Evolutionary conservation across 176 grass and related monocot genomes (phyloP).

Genomic region (Oryza brachyantha): DNA sequence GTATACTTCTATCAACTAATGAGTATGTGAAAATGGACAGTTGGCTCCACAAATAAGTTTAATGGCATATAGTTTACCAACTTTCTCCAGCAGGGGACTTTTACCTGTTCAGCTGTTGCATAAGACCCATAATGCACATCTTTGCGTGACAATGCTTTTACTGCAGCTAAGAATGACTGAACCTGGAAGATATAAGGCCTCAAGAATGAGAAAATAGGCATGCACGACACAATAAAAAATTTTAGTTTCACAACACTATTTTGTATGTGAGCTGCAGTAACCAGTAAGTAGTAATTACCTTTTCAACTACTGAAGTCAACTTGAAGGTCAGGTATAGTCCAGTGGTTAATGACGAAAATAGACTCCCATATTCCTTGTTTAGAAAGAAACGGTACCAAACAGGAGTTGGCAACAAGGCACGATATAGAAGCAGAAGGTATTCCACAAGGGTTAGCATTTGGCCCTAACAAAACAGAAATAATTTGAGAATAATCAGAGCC

Average conservation of each 20-base stretch:
- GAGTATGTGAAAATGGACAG: background rate
- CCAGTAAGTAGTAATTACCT: slow-evolving; percentile 62
- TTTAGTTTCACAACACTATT: background rate
- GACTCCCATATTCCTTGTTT: slow-evolving; percentile 98
- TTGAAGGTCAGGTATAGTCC: slow-evolving; percentile 97
- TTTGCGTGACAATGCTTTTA: slow-evolving; percentile 92
- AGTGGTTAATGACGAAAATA: slow-evolving; percentile 95
- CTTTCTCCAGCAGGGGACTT: slow-evolving; percentile 18
- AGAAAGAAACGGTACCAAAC: slow-evolving; percentile 99
- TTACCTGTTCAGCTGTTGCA: slow-evolving; percentile 95
- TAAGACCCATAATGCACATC: slow-evolving; percentile 95
- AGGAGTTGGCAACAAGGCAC: slow-evolving; percentile 86
- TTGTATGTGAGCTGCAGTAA: background rate
- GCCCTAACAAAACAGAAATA: slow-evolving; percentile 65
- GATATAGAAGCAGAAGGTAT: slow-evolving; percentile 90
- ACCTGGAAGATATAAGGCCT: slow-evolving; percentile 59
- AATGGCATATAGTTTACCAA: background rate
- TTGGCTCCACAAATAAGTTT: background rate
- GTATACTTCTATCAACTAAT: background rate
- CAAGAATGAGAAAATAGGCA: slow-evolving; percentile 27
- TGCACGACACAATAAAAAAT: background rate
- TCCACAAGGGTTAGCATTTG: slow-evolving; percentile 97
- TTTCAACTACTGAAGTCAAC: slow-evolving; percentile 94
- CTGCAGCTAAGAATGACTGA: slow-evolving; percentile 85
- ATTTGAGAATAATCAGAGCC: slow-evolving; percentile 28